Base-by-base conservation (phyloP, 768 basidiomycete genomes). In the Rhodosporidiobolus odoratus region DNA sequence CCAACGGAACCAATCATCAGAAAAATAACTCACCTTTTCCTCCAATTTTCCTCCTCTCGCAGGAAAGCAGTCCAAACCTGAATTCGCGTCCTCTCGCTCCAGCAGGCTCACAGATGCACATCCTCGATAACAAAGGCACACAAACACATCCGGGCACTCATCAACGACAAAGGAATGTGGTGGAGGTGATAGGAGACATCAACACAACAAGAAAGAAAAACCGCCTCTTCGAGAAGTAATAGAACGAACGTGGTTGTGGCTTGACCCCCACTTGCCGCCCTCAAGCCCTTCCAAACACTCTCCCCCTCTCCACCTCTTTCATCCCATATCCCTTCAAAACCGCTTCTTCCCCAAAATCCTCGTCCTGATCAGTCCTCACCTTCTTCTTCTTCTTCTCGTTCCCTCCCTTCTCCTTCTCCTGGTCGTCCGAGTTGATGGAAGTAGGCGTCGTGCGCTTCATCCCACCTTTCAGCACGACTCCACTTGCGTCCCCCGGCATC, bases 211-310 rank as follows among this genome's bases (percentile, higher is more conserved):
- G 16, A 35, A 40, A 38, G 37, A 48, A n/a, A 27, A 34, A 23
- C n/a, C n/a, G n/a, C n/a, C n/a, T n/a, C n/a, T n/a, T n/a, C n/a
- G n/a, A n/a, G n/a, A n/a, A n/a, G n/a, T n/a, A n/a, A n/a, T 21
- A 4, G 7, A 23, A 23, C n/a, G 48, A 34, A 25, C 37, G 17
- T 62, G 12, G 25, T 17, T n/a, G 56, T 23, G 17, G 19, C 12
- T 21, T 4, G 13, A 6, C 58, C 32, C 25, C 40, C 32, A 13
- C 9, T 35, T 34, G 4, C 53, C 53, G 32, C 32, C 32, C 35
- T 52, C 37, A 62, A 12, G 59, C 66, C n/a, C 50, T 32, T 27
- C 60, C 66, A 30, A 61, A 68, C 32, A 41, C 48, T 54, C 43
- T 56, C 53, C 16, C 23, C 23, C 59, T 53, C 2, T 60, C 35